phyloP scores from a whole-genome alignment of 73 alveolate genomes.

The Tetrahymena thermophila region DNA sequence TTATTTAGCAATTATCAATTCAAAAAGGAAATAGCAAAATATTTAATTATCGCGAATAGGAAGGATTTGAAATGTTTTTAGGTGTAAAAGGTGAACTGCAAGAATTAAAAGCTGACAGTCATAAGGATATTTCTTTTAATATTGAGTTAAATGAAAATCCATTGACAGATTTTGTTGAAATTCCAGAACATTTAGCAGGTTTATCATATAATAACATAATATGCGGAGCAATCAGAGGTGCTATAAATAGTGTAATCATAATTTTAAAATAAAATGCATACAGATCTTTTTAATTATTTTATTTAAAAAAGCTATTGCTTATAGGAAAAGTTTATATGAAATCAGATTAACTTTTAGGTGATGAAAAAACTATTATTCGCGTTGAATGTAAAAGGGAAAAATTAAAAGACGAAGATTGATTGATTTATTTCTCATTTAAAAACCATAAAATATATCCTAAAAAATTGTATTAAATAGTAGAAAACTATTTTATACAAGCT shows the following conservation, averaged over 20 bases:
- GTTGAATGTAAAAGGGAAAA: conserved; percentile 38
- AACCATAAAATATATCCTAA: background rate
- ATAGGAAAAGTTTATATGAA: conserved; percentile 14
- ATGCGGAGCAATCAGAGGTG: conserved; percentile 44
- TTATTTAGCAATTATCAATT: background rate
- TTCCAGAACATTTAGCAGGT: conserved; percentile 42
- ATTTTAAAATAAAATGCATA: background rate
- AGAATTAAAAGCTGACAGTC: conserved; percentile 17
- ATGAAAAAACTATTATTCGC: conserved; percentile 24
- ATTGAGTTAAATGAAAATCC: conserved; percentile 28
- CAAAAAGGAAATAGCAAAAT: background rate
- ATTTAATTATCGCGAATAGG: background rate
- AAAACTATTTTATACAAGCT: no score
- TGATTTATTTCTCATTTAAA: background rate
- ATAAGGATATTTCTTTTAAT: conserved; percentile 17
- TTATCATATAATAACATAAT: conserved; percentile 27
- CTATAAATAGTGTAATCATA: conserved; percentile 11
- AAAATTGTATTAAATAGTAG: no score
- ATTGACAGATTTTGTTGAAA: conserved; percentile 37
- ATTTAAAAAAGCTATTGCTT: conserved; percentile 6
- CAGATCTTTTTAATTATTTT: background rate
- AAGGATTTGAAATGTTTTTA: conserved; percentile 34
- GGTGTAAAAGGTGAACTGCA: conserved; percentile 33
- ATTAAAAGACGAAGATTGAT: conserved; percentile 44
- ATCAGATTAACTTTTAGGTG: conserved; percentile 22